Base-by-base conservation (phyloP, 139 green algal genomes). In the Volvox africanus region DNA sequence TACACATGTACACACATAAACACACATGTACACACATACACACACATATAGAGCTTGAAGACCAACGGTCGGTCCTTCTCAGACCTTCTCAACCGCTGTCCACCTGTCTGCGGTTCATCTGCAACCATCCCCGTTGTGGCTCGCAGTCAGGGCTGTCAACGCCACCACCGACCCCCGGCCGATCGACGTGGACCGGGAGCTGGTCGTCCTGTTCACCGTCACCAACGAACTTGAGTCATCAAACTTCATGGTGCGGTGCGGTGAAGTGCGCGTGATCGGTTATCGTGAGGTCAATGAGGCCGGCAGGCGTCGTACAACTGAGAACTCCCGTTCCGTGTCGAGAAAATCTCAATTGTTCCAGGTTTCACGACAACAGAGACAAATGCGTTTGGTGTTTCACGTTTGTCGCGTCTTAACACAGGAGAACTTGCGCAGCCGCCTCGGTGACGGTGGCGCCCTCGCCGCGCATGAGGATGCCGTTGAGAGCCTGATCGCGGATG, bases 171-270 rank as follows among this genome's bases (percentile, higher is more conserved):
- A 86, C 33, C 77, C 61, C 2, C 30, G 24, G 24, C 87, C 93
- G 18, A 33, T 50, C 11, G 91, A 94, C 35, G 86, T 94, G 55
- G 89, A 95, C 78, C 86, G 86, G 21, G 95, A 97, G 91, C 76
- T 93, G 17, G 77, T 95, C 65, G 83, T 96, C 55, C 91, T 92
- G 68, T 96, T 95, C 88, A 82, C 36, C 80, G 92, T 95, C 30
- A 30, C 87, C 65, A 61, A 95, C 81, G 92, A 94, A 78, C 32
- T 18, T 78, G 50, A 78, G 86, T 93, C 65, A 55, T 80, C 92
- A 33, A 32, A 92, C 75, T 36, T 86, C n/a, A 61, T 76, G 86
- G 86, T 90, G 55, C 44, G 44, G 44, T 55, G 44, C 44, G n/a
- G n/a, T n/a, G n/a, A n/a, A n/a, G n/a, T n/a, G n/a, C n/a, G n/a